A percentile compares a stretch with the other conserved stretches of the same genome.
Evolutionary conservation across 2,329 filamentous ascomycete genomes (phyloP).

Genomic region (Penicillium frequentans): DNA sequence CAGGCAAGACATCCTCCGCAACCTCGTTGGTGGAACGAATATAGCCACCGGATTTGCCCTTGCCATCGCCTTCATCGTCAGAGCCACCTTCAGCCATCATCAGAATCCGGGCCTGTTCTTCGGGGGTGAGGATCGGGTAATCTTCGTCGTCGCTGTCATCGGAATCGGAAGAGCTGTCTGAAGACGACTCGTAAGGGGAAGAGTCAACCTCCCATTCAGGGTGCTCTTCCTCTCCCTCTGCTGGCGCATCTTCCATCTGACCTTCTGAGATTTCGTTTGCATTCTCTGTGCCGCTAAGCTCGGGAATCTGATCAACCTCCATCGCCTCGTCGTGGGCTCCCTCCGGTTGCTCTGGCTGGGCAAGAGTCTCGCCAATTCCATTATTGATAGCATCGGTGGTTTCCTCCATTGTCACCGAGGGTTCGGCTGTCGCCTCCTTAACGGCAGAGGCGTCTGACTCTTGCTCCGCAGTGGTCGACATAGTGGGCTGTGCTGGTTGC

Average conservation of each 20-base stretch:
- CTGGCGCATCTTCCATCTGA: slow-evolving; percentile 3
- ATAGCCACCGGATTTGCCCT: slow-evolving; percentile 46
- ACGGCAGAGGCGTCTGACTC: background rate
- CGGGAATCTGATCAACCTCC: slow-evolving; percentile 26
- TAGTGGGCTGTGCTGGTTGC: background rate
- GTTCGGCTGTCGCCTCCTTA: background rate
- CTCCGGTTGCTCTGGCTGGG: background rate
- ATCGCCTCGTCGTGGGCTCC: slow-evolving; percentile 22
- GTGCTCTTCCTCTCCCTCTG: slow-evolving; percentile 50
- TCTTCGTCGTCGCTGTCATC: slow-evolving; percentile 56
- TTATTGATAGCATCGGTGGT: background rate
- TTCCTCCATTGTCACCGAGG: background rate
- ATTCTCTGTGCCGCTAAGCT: slow-evolving; percentile 4
- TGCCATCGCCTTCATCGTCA: slow-evolving; percentile 69
- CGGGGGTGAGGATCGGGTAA: slow-evolving; percentile 73
- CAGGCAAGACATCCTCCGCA: slow-evolving; percentile 62
- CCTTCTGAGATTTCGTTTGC: slow-evolving; percentile 2
- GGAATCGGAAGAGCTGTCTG: slow-evolving; percentile 61
- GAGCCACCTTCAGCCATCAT: slow-evolving; percentile 81
- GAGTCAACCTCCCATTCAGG: slow-evolving; percentile 86
- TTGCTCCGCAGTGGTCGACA: background rate
- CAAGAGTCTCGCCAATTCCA: background rate
- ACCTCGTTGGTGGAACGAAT: slow-evolving; percentile 82
- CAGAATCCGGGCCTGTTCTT: slow-evolving; percentile 79
- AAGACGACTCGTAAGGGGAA: slow-evolving; percentile 69